Evolutionary conservation across 208 protist genomes (phyloP), one percentile per base, ranked within the genome.

Genomic region (Trypanosoma boissoni): DNA sequence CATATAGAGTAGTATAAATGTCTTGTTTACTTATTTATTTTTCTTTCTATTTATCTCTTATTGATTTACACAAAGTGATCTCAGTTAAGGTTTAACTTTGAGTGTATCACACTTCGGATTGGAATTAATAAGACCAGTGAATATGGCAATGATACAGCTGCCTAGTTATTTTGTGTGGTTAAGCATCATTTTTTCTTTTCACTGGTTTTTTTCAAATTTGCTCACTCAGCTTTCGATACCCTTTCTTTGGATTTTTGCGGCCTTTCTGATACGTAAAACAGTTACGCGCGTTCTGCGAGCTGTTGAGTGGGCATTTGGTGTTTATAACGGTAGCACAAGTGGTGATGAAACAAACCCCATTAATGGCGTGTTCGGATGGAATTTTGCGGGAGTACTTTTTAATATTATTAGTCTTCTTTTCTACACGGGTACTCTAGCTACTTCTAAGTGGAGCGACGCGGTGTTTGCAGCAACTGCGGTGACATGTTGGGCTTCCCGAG

Each of bases 161-260:
- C 31, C 54, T n/a, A 28, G 45, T 24, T 41, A 39, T 27, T 18
- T 64, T 28, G 28, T 66, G 2, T 59, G 60, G 60, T n/a, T 66
- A 9, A 46, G 45, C 5, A 20, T 48, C 12, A 44, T 48, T 2
- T 63, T 88, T 3, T 34, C 83, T 31, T 39, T 81, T 4, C 79
- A 88, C 53, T 88, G 80, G 80, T 81, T 81, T 61, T 54, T 74
- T n/a, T 76, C 68, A 24, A 42, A 50, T 31, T 46, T 72, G 14
- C 9, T 69, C n/a, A 75, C 58, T 3, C 29, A 64, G n/a, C 4
- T 58, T 12, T 37, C 29, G 1, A 27, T 60, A 3, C 24, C 56
- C 0, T 6, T 57, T 18, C 12, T 68, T 10, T 77, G 72, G 72
- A 37, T 58, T 39, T 20, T 44, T 34, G 18, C 42, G 10, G 49